Base-by-base conservation (phyloP, 176 grass and related monocot genomes). In the Puccinellia tenuiflora region DNA sequence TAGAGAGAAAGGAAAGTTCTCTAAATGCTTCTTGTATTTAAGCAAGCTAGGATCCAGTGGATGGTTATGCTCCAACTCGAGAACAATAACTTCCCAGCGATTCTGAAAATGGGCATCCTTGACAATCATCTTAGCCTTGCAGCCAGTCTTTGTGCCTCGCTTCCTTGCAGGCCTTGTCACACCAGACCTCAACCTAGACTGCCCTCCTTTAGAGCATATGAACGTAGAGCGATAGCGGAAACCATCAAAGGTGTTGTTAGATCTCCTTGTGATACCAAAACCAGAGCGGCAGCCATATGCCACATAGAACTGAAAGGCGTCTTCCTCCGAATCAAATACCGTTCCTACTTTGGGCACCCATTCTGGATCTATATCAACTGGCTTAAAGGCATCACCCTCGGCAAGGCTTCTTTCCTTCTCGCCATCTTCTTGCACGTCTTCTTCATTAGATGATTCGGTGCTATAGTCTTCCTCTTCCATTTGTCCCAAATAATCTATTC, bases 61-160 rank as follows among this genome's bases (percentile, higher is more conserved):
- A 76, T 96, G 94, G 61, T 93, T 96, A 85, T 96, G 94, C 73
- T 89, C 88, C 71, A 93, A 89, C 77, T 93, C 91, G 21, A 96
- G 91, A 73, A 88, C 88, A 82, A 91, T 92, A 22, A 96, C 88
- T 63, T 93, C 94, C 94, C 94, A 96, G 20, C 59, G 86, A 55
- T 93, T 96, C 65, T 96, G 91, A 85, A 93, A 91, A 89, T 93
- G 91, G 22, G 86, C 85, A 80, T 96, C 94, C 84, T 96, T 96
- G 60, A 96, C 88, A 68, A 93, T 91, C 91, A 96, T 96, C 80
- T 91, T 93, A 72, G 91, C 94, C 80, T 93, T 96, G 83, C 91
- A 96, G n/a, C 88, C 91, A 73, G 94, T 93, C 77, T 93, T 96
- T 21, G 82, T 88, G 7, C 80, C 86, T 52, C 81, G 79, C 62